Base-by-base conservation (phyloP, 176 grass and related monocot species). In the Phyllostachys edulis region DNA sequence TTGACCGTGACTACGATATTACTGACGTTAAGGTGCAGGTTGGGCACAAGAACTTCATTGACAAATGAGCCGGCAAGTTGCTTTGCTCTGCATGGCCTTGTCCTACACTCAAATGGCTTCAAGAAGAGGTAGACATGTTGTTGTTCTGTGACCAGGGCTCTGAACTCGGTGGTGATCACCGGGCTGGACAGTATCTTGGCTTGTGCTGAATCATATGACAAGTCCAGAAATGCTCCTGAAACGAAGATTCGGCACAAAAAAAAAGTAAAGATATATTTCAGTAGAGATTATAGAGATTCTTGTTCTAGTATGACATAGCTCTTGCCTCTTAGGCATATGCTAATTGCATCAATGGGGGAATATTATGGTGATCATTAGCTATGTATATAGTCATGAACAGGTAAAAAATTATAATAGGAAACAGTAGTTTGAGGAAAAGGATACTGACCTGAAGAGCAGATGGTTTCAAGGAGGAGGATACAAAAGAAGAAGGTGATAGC, bases 181-280 rank as follows among this genome's bases (percentile, higher is more conserved):
- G 46, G 65, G 59, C 75, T 78, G 23, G 67, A 66, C 29, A 32
- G 40, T 39, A 66, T 57, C 76, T 74, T 74, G 49, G 65, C 67
- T 41, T 88, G 46, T n/a, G 67, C 23, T n/a, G 84, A 82, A 77
- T 89, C 86, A 50, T 85, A 76, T 3, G 79, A 78, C 20, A 89
- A 73, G 11, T 86, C 90, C 69, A 83, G 47, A 88, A 70, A 80
- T 39, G 57, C 82, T 72, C 75, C 93, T 95, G 88, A 84, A 92
- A 81, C 1, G 32, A 66, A 67, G 69, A 13, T 42, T 69, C 9
- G n/a, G 11, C 5, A 5, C 32, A 38, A 41, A 23, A 9, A 41
- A 15, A 68, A 71, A 71, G 15, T 24, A 14, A 41, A 80, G 16
- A 45, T n/a, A 8, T 21, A 80, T 23, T 66, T 81, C 32, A 15